phyloP scores from a whole-genome alignment of 306 rosid species.

The Herpetospermum pedunculosum region DNA sequence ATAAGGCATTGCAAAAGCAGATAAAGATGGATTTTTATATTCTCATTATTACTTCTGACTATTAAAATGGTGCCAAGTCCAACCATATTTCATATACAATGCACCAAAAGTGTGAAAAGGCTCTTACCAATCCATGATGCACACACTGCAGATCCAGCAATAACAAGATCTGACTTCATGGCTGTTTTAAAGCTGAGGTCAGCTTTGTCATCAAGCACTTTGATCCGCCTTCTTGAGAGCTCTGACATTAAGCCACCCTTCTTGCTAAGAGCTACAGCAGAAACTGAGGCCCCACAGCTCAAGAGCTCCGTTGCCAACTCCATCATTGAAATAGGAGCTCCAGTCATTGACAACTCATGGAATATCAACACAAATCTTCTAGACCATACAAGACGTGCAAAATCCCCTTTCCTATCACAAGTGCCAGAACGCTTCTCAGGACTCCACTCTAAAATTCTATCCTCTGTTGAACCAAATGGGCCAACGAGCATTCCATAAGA shows the following conservation, averaged over 20 bases:
- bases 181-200: conserved; percentile 60
- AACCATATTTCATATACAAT: background rate
- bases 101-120: background rate
- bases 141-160: conserved; percentile 92
- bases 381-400: conserved; percentile 59
- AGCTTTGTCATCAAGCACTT: conserved; percentile 73
- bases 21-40: background rate
- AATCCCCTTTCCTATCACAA: conserved; percentile 61
- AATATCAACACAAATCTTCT: conserved; percentile 68
- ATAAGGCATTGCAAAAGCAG: background rate
- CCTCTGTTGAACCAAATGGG: conserved; percentile 72
- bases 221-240: conserved; percentile 62
- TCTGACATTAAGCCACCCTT: conserved; percentile 90
- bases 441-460: conserved; percentile 56
- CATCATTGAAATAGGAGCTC: conserved; percentile 94
- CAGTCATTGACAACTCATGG: conserved; percentile 94
- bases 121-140: conserved; percentile 90
- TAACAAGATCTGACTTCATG: conserved; percentile 62
- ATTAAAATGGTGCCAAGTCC: background rate
- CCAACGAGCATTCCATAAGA: conserved; percentile 80
- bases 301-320: conserved; percentile 83
- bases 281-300: conserved; percentile 79
- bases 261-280: conserved; percentile 77
- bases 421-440: conserved; percentile 51
- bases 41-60: background rate